These are phyloP conservation scores for Boletus coccyginus DNA, from an alignment of 768 basidiomycete species.

Conservation along the genomic window DNA sequence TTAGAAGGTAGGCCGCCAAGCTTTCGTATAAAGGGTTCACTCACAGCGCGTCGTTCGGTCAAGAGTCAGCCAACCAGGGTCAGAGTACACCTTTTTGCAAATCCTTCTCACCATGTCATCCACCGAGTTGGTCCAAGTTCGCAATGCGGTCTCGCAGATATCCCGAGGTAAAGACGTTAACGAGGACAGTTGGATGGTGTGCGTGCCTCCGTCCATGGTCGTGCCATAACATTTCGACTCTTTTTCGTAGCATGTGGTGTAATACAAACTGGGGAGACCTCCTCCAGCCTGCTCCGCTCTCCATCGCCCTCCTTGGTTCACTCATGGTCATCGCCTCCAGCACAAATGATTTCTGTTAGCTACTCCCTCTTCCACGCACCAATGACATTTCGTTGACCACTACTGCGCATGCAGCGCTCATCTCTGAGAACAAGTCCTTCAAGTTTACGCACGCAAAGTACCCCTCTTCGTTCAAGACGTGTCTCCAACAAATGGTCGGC, in stretches of 20 bases:
- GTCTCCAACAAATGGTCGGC: conserved; percentile 22
- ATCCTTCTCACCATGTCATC: conserved; percentile 7
- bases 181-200: conserved; percentile 23
- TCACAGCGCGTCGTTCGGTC: not conserved
- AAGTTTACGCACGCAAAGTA: conserved; percentile 16
- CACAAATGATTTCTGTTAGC: conserved; percentile 16
- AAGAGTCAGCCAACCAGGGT: not conserved
- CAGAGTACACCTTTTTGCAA: not conserved
- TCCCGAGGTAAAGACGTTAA: conserved; percentile 21
- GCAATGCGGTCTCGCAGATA: conserved; percentile 17
- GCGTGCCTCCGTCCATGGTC: not conserved
- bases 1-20: not conserved
- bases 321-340: conserved; percentile 18
- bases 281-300: conserved; percentile 17
- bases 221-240: not conserved
- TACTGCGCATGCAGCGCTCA: not conserved
- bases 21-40: not conserved
- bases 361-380: not conserved
- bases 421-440: conserved; percentile 5
- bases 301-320: conserved; percentile 16
- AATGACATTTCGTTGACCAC: not conserved
- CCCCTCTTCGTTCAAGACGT: conserved; percentile 21
- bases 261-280: conserved; percentile 21
- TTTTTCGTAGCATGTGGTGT: conserved; percentile 16
- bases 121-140: conserved; percentile 11